Evolutionary conservation across 2,329 filamentous ascomycete genomes (phyloP), one percentile per base, ranked within the genome.

Genomic region (Trichoderma breve): DNA sequence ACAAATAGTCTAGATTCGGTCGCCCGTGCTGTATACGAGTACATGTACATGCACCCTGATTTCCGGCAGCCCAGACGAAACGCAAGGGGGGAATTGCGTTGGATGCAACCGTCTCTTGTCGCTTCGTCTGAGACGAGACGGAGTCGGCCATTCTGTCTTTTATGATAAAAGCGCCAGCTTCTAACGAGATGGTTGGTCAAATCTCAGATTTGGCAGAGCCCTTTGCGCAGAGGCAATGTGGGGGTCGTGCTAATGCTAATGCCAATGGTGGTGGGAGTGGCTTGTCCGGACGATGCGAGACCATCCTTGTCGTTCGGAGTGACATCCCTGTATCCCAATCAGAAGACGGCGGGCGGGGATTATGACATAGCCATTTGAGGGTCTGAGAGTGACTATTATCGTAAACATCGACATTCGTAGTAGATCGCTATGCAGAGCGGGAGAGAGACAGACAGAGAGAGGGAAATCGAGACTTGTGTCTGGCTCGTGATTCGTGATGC

Each of bases 311-410:
- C 62, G 61, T 28, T 71, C 71, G 43, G 63, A 70, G 70, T 73
- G 68, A 67, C 71, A 73, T 66, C 53, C 67, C 28, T 55, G 71
- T 43, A 18, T 21, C 61, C 65, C 67, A 71, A 71, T 67, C 68
- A 73, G 53, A 71, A 28, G 34, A 36, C 60, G n/a, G 36, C 34
- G 21, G 51, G 71, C 67, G 71, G 71, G 26, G 71, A 67, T 63
- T 34, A 73, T 73, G 71, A 73, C 71, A 73, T 73, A 61, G 58
- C 61, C 53, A 55, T 39, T 72, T 51, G 51, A 62, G 60, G 60
- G 36, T 39, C 61, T 51, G 43, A n/a, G 9, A 21, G 9, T 51
- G 4, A 47, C 15, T 21, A 51, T 11, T 51, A 51, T 51, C 43
- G 43, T 51, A 51, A 51, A 24, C 4, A 24, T 51, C n/a, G n/a